Base-by-base conservation (phyloP, 306 rosid species). In the Sphenostylis stenocarpa region DNA sequence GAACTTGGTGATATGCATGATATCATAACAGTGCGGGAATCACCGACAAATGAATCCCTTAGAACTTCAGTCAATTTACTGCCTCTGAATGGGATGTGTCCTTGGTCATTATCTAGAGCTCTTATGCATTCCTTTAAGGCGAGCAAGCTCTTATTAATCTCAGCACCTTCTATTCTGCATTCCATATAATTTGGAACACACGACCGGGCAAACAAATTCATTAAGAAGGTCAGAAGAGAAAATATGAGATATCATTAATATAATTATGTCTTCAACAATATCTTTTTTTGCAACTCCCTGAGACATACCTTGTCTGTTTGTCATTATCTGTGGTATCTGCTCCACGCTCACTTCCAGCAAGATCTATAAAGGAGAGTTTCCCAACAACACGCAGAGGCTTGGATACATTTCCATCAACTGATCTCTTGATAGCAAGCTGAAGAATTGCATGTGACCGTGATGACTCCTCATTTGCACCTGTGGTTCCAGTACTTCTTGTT, bases 341-440 rank as follows among this genome's bases (percentile, higher is more conserved):
- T 72, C 98, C 98, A 56, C 98, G 98, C 83, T 93, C 98, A 84
- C 98, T 93, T 84, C 98, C 98, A 53, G 98, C 98, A 69, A 93
- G 98, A 80, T 93, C 98, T 67, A 93, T 93, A 81, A 93, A 93
- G 67, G 98, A 93, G 52, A 93, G 95, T 81, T 93, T 93, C 61
- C 98, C 98, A 58, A 91, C 88, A 78, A 78, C 41, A 71, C 98
- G 97, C 14, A 97, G 90, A 62, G 97, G 96, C 83, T 93, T 93
- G 82, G 95, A 81, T 70, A 76, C 96, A 86, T 73, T 89, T 36
- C 98, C 96, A 79, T 88, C 88, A 53, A 72, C 87, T 33, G 91
- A 83, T 39, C 84, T 91, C 87, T 91, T 93, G 80, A 93, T 74
- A 77, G 91, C 93, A 82, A 93, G 98, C 88, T 93, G 98, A 74